A percentile compares a stretch with the other conserved stretches of the same genome.
phyloP scores from a whole-genome alignment of 1,284 basidiomycete genomes.

The Megacollybia platyphylla region DNA sequence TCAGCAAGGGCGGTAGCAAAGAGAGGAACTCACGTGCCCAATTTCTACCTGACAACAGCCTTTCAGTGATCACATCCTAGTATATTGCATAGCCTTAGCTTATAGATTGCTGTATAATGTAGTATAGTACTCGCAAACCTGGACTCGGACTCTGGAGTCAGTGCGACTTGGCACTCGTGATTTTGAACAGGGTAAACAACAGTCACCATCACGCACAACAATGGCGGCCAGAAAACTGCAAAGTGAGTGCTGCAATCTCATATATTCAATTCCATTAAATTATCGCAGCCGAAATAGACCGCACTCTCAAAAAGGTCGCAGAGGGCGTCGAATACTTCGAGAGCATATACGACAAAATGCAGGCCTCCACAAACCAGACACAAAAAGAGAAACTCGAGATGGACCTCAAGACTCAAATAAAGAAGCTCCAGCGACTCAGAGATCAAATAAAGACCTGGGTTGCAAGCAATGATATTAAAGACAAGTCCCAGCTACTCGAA shows the following conservation, averaged over 20 bases:
- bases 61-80: not conserved
- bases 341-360: constrained; percentile 94
- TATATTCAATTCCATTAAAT: constrained; percentile 1
- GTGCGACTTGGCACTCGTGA: too few species aligned
- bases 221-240: constrained; percentile 80
- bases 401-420: constrained; percentile 95
- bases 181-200: too few species aligned
- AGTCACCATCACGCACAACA: constrained; percentile 10
- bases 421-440: constrained; percentile 94
- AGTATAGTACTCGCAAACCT: too few species aligned
- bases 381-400: constrained; percentile 96
- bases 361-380: constrained; percentile 82
- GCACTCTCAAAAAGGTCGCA: constrained; percentile 87
- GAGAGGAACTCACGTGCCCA: not conserved
- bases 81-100: too few species aligned
- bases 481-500: constrained; percentile 89
- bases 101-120: too few species aligned
- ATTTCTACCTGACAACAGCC: not conserved
- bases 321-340: constrained; percentile 95
- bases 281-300: constrained; percentile 82
- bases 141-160: too few species aligned
- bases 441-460: constrained; percentile 99
- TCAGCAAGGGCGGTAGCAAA: constrained; percentile 14
- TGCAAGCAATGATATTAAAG: constrained; percentile 97
- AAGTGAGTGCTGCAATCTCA: constrained; percentile 30